phyloP scores from a whole-genome alignment of 2,329 filamentous ascomycete genomes.

The Blumeria graminis region DNA sequence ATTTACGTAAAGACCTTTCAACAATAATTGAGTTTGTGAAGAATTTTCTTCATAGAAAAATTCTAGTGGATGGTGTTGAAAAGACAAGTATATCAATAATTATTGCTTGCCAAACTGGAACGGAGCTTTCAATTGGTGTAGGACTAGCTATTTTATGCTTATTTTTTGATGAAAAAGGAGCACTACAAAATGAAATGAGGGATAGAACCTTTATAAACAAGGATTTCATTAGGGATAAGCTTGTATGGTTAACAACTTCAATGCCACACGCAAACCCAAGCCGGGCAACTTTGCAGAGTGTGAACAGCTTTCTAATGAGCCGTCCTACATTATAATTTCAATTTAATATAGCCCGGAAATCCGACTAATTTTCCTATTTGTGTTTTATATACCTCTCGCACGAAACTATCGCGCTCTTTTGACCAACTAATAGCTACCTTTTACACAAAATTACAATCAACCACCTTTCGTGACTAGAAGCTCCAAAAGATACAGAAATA shows the following conservation, averaged over 20 bases:
- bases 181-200: slow-evolving; percentile 5
- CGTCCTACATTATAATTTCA: not conserved
- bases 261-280: slow-evolving; percentile 66
- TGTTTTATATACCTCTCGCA: no score
- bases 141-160: slow-evolving; percentile 55
- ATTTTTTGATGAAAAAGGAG: slow-evolving; percentile 41
- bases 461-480: no score
- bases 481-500: no score
- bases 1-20: slow-evolving; percentile 49
- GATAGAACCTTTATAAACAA: slow-evolving; percentile 33
- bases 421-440: no score
- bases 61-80: not conserved
- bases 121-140: slow-evolving; percentile 56
- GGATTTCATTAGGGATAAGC: slow-evolving; percentile 45
- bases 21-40: slow-evolving; percentile 10
- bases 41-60: slow-evolving; percentile 4
- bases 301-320: slow-evolving; percentile 71
- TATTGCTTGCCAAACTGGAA: slow-evolving; percentile 52
- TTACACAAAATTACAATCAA: no score
- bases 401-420: no score
- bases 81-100: slow-evolving; percentile 18
- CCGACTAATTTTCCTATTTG: no score
- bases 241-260: slow-evolving; percentile 62
- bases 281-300: slow-evolving; percentile 64
- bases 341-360: no score